phyloP scores from a whole-genome alignment of 2,329 filamentous ascomycete species.

The Ophiocordyceps robertsii region DNA sequence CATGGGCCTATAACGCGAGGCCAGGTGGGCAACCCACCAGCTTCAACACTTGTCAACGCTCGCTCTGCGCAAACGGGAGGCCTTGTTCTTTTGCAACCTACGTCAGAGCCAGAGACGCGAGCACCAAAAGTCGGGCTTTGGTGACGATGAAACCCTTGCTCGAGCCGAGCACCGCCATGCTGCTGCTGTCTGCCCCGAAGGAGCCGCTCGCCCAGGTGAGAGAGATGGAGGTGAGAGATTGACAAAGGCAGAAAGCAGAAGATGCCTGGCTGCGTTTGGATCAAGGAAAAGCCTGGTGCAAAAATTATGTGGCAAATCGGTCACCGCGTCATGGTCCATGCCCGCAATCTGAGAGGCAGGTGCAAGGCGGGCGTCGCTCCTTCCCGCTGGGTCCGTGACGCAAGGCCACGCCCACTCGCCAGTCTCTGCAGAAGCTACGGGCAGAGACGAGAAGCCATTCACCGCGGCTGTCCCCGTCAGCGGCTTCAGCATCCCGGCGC shows the following conservation, averaged over 20 bases:
- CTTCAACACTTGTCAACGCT: constrained; percentile 13
- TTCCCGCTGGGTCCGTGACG: no score
- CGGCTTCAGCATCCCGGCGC: no score
- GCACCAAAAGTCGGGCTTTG: constrained; percentile 19
- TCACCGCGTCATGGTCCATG: no score
- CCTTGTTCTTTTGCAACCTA: constrained; percentile 10
- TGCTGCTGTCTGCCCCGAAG: neutral
- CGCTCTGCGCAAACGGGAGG: neutral
- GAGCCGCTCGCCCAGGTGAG: neutral
- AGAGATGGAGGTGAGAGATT: neutral
- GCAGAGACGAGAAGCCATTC: no score
- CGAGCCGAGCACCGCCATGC: neutral
- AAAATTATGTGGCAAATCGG: no score
- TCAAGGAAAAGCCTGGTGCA: no score
- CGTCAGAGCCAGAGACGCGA: constrained; percentile 23
- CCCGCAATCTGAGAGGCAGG: no score
- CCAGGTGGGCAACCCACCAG: constrained; percentile 31
- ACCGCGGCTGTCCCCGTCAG: no score
- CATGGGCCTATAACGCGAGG: constrained; percentile 29
- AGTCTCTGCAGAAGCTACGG: no score
- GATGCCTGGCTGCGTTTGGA: no score
- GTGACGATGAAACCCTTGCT: constrained; percentile 10
- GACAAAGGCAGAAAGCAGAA: neutral
- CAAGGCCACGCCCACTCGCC: no score
- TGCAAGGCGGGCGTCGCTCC: no score